Evolutionary conservation across 2,329 filamentous ascomycete species (phyloP).

Genomic region (Fusarium equiseti): DNA sequence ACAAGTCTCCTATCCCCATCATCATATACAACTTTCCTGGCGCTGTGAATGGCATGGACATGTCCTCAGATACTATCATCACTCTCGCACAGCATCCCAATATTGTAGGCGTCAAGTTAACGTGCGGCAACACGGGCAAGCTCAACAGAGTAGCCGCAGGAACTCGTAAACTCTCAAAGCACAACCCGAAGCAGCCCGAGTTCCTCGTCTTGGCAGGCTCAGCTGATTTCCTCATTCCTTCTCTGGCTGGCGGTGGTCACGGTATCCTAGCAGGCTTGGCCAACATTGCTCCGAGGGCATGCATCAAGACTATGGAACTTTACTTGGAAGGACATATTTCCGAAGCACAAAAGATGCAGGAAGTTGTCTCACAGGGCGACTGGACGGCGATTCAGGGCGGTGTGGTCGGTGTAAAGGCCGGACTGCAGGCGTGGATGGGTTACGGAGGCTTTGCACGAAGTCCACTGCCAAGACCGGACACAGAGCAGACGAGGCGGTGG

Average conservation of each 20-base stretch:
- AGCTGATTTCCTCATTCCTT: constrained; percentile 78
- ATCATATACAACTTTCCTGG: constrained; percentile 79
- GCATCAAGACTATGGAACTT: constrained; percentile 70
- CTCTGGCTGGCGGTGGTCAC: constrained; percentile 74
- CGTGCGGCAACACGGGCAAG: constrained; percentile 78
- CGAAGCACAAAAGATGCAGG: constrained; percentile 74
- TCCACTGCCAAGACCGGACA: constrained; percentile 57
- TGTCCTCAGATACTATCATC: constrained; percentile 72
- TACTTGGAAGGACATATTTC: constrained; percentile 67
- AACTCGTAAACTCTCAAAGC: constrained; percentile 58
- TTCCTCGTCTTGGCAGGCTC: constrained; percentile 80
- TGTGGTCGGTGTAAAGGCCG: constrained; percentile 78
- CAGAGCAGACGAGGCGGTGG: constrained; percentile 63
- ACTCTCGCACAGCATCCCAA: constrained; percentile 71
- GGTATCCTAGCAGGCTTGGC: constrained; percentile 79
- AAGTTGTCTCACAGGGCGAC: constrained; percentile 74
- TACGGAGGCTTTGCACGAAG: constrained; percentile 68
- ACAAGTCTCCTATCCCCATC: constrained; percentile 72
- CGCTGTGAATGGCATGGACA: constrained; percentile 71
- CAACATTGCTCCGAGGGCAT: constrained; percentile 77
- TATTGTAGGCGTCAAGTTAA: constrained; percentile 77
- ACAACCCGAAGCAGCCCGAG: constrained; percentile 45
- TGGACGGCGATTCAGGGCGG: constrained; percentile 80
- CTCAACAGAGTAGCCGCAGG: constrained; percentile 72
- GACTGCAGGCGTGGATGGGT: constrained; percentile 73